Evolutionary conservation across 2,329 filamentous ascomycete species (phyloP).

Genomic region (Pseudogymnoascus sp.): DNA sequence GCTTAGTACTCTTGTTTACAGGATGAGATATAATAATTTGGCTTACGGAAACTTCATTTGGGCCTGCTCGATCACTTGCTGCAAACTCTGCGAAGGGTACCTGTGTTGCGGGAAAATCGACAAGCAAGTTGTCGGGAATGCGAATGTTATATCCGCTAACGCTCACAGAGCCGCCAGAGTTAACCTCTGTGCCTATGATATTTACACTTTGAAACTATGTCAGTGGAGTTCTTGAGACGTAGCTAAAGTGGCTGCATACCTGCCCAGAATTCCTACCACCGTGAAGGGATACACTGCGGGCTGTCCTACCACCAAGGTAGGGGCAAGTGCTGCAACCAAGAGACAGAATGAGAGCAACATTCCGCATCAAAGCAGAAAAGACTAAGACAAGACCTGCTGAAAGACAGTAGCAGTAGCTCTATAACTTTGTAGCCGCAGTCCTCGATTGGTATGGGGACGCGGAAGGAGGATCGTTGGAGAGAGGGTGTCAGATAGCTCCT

Average conservation of each 20-base stretch:
- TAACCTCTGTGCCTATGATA: slow-evolving; percentile 20
- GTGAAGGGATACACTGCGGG: background rate
- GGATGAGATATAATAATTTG: background rate
- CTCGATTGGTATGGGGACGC: too few species aligned
- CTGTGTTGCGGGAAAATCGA: slow-evolving; percentile 39
- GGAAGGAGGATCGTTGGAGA: too few species aligned
- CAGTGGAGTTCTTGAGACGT: background rate
- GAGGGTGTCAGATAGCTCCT: too few species aligned
- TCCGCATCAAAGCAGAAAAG: too few species aligned
- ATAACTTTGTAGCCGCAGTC: too few species aligned
- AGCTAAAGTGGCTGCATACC: background rate
- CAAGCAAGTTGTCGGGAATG: slow-evolving; percentile 41
- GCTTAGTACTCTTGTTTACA: too few species aligned
- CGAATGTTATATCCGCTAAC: slow-evolving; percentile 38
- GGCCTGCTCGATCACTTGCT: slow-evolving; percentile 10
- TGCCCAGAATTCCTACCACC: background rate
- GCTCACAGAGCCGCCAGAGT: slow-evolving; percentile 37
- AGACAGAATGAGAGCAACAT: too few species aligned
- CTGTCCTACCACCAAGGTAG: too few species aligned
- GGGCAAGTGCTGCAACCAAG: too few species aligned
- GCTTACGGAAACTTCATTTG: slow-evolving; percentile 23
- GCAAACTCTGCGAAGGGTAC: slow-evolving; percentile 30
- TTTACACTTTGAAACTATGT: background rate
- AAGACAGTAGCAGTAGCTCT: too few species aligned
- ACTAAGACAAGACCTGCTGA: too few species aligned